Evolutionary conservation across 441 rosid species (phyloP), one percentile per base, ranked within the genome.

Genomic region (Populus trichocarpa): DNA sequence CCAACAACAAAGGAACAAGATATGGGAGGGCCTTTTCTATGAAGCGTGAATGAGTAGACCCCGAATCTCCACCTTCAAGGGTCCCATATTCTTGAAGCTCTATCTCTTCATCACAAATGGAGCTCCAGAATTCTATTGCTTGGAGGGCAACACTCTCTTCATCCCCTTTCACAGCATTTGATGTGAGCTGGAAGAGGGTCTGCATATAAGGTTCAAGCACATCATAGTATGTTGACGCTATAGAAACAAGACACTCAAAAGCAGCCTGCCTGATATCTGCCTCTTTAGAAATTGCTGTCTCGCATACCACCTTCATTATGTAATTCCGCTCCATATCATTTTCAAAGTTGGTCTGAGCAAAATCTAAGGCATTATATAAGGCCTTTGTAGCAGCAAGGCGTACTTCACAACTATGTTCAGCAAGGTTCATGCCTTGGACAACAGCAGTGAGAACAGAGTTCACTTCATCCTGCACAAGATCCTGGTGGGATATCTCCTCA

Each of bases 71-170:
- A 67, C 75, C 85, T 46, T 89, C 94, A 79, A 84, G 78, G 81
- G 72, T 83, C 66, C 80, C 96, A 77, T 84, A 91, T 82, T 93
- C 98, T 80, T 92, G 95, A 76, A 89, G 89, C 82, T 95, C 97
- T 42, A 95, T 89, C 90, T 95, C 99, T n/a, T n/a, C n/a, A n/a
- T n/a, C n/a, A n/a, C n/a, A n/a, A n/a, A n/a, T n/a, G n/a, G n/a
- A n/a, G n/a, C 81, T 93, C 98, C 96, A 95, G 80, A 95, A 92
- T 79, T 95, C 99, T 71, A 95, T 83, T 14, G 99, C 99, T 81
- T 93, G 99, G 69, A 95, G 93, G 16, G 97, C 92, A 79, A 95
- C 98, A 4, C 90, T 85, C 88, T 95, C 99, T 82, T 93, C 93
- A 81, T 93, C 99, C 73, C 86, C 91, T 85, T 88, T 95, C 2